phyloP scores from a whole-genome alignment of 2,329 filamentous ascomycete genomes.

The Colletotrichum australisinense region DNA sequence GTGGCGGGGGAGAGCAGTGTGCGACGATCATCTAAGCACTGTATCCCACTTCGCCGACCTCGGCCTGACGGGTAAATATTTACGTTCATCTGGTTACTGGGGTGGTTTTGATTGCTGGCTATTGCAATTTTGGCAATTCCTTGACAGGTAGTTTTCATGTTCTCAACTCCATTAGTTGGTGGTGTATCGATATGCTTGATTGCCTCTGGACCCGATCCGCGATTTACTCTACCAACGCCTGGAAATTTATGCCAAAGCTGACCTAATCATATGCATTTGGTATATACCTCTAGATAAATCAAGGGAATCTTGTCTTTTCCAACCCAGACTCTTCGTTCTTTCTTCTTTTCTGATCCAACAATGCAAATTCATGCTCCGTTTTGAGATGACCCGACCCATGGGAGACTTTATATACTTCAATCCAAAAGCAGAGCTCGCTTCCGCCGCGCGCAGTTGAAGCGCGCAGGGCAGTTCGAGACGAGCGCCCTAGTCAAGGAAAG shows the following conservation, averaged over 20 bases:
- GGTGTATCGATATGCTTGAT: too few species aligned
- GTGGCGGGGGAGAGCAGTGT: slow-evolving; percentile 24
- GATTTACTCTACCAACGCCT: background rate
- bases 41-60: slow-evolving; percentile 30
- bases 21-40: background rate
- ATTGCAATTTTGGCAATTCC: background rate
- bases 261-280: background rate
- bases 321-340: slow-evolving; percentile 7
- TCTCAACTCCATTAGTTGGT: background rate
- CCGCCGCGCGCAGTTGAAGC: background rate
- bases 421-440: slow-evolving; percentile 15
- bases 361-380: slow-evolving; percentile 11
- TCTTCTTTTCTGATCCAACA: background rate
- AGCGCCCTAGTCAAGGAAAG: slow-evolving; percentile 79
- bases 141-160: background rate
- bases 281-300: background rate
- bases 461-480: background rate
- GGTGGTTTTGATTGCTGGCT: background rate
- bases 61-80: slow-evolving; percentile 24
- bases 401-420: slow-evolving; percentile 1
- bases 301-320: slow-evolving; percentile 4
- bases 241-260: background rate
- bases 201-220: too few species aligned
- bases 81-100: slow-evolving; percentile 19
- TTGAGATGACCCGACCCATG: background rate